Evolutionary conservation across 345 rosid genomes (phyloP).

Genomic region (Syzygium oleosum): DNA sequence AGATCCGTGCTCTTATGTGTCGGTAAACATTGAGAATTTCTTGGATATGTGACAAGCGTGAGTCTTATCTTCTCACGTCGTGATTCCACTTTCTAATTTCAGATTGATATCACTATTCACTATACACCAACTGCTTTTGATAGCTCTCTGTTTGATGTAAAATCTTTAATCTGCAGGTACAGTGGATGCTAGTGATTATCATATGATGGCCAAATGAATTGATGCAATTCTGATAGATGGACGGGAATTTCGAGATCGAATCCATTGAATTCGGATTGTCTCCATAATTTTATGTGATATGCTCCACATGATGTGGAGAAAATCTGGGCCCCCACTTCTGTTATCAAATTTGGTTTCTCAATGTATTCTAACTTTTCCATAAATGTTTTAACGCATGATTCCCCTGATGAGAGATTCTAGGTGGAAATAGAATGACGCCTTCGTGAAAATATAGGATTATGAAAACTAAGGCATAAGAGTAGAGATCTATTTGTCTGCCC

Average conservation of each 20-base stretch:
- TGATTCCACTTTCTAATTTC: background rate
- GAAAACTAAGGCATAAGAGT: background rate
- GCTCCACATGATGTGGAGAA: background rate
- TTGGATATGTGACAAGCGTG: background rate
- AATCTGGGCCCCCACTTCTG: background rate
- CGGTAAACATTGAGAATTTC: constrained; percentile 44
- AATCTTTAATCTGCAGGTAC: background rate
- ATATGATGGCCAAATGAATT: background rate
- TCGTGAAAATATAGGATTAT: background rate
- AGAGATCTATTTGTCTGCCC: background rate
- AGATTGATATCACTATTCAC: background rate
- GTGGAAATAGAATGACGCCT: background rate
- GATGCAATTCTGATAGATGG: background rate
- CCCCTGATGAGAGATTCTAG: background rate
- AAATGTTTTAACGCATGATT: background rate
- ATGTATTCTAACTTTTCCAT: background rate
- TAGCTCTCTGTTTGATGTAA: background rate
- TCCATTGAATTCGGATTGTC: background rate
- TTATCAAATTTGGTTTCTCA: background rate
- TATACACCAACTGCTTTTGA: background rate
- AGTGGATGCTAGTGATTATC: background rate
- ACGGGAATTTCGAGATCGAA: background rate
- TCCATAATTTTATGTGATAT: background rate
- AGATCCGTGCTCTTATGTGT: constrained; percentile 79
- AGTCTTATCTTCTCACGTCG: background rate